These are phyloP conservation scores for Fusarium sp. DNA, from an alignment of 2,329 filamentous ascomycete species.

Conservation along the genomic window DNA sequence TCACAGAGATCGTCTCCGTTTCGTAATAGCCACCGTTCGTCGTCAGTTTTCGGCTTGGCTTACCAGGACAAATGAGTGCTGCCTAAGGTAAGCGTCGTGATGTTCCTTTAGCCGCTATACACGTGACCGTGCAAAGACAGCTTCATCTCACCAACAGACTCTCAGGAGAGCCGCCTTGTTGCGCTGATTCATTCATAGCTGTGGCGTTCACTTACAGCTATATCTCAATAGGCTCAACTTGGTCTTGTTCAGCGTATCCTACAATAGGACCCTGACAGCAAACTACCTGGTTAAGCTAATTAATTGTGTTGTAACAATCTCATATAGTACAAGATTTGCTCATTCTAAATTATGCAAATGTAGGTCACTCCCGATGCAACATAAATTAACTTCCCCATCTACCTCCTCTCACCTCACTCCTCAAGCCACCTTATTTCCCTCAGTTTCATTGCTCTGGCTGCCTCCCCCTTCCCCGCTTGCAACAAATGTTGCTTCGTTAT, in stretches of 20 bases:
- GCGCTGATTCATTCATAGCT: conserved; percentile 6
- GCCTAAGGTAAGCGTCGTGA: conserved; percentile 49
- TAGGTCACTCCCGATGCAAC: conserved; percentile 1
- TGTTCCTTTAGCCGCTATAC: conserved; percentile 27
- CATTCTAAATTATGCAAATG: conserved; percentile 9
- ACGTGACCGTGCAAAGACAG: conserved; percentile 36
- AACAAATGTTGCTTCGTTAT: conserved; percentile 31
- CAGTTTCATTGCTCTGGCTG: conserved; percentile 8
- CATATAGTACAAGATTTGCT: neutral
- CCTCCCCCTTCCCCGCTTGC: conserved; percentile 33
- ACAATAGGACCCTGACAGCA: conserved; percentile 5
- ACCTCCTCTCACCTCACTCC: conserved; percentile 5
- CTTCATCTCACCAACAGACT: conserved; percentile 8
- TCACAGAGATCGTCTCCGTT: conserved; percentile 19
- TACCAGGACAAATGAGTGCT: conserved; percentile 45
- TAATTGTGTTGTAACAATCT: neutral
- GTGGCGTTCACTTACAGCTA: neutral
- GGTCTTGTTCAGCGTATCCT: neutral
- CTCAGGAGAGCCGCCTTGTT: neutral
- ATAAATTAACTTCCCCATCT: neutral
- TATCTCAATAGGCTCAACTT: neutral
- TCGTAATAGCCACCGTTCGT: conserved; percentile 29
- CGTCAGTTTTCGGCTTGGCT: conserved; percentile 43
- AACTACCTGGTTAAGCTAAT: neutral
- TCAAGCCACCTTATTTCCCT: conserved; percentile 41